These are phyloP conservation scores for Hemileccinum rubropunctum DNA, from an alignment of 768 basidiomycete species.

Conservation along the genomic window DNA sequence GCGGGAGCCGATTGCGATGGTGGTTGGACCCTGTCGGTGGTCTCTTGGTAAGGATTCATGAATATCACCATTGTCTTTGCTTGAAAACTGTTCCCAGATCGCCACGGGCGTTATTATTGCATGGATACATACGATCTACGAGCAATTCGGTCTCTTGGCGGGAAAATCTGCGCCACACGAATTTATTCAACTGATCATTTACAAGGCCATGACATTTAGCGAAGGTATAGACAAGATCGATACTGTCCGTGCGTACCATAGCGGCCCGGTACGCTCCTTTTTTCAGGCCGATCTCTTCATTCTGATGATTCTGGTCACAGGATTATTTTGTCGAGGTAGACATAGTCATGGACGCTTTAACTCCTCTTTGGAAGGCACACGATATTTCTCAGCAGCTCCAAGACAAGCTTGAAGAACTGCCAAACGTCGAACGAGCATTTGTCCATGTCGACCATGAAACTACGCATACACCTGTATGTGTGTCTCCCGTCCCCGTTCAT, in stretches of 20 bases:
- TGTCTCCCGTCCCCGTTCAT: background rate
- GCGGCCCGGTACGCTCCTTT: slow-evolving; percentile 57
- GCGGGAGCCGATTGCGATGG: slow-evolving; percentile 78
- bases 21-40: slow-evolving; percentile 83
- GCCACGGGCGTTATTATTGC: slow-evolving; percentile 73
- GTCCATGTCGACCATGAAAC: slow-evolving; percentile 96
- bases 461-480: slow-evolving; percentile 65
- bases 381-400: slow-evolving; percentile 82
- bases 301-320: slow-evolving; percentile 32
- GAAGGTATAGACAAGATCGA: slow-evolving; percentile 85
- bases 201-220: slow-evolving; percentile 87
- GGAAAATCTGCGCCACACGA: slow-evolving; percentile 92
- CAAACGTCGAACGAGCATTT: slow-evolving; percentile 90
- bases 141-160: slow-evolving; percentile 82
- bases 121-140: slow-evolving; percentile 75
- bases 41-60: slow-evolving; percentile 53
- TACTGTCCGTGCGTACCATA: slow-evolving; percentile 91
- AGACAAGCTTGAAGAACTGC: slow-evolving; percentile 85
- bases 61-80: background rate
- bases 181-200: slow-evolving; percentile 86
- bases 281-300: background rate
- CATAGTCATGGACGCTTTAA: slow-evolving; percentile 86
- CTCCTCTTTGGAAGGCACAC: slow-evolving; percentile 87
- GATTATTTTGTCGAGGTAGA: slow-evolving; percentile 95
- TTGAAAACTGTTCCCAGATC: slow-evolving; percentile 46